Base-by-base conservation (phyloP, 2,329 filamentous ascomycete species). In the Alternaria sp. region DNA sequence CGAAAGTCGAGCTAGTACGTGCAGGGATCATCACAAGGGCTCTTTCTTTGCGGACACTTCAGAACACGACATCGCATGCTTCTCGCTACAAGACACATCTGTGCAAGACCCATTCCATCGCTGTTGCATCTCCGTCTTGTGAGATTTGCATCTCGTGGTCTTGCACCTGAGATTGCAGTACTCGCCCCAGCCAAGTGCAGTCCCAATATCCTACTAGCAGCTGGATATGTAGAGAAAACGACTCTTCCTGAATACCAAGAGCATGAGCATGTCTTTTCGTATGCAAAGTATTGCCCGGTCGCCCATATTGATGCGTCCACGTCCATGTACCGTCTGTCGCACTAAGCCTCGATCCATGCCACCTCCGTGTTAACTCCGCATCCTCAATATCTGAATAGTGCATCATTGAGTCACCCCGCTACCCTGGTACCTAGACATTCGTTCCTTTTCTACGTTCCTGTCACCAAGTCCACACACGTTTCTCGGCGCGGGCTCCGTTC, bases 351-450 rank as follows among this genome's bases (percentile, higher is more conserved):
- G 40, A 54, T 59, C 46, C 43, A 54, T 36, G 55, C 38, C 60
- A 60, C 60, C 57, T 66, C 63, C 59, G 46, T 57, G 57, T 36
- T 65, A 63, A 63, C 60, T 63, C 59, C 57, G 59, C 66, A 63
- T 55, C 46, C 36, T 55, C 53, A 57, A 57, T 57, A 43, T 56
- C 46, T 60, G 36, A 45, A 54, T 55, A 51, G 50, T 8, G 38
- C 55, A 41, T 40, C 46, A 52, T 62, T 68, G 66, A 68, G 57
- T 68, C 66, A 68, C 62, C 64, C 64, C 64, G 32, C 63, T 25
- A 38, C 46, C 16, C 18, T 40, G 1, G 9, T 51, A 11, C 28
- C 28, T 10, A 12, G 11, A 45, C 51, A 52, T 36, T 30, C 46
- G 36, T 46, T 62, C 51, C 51, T 41, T 45, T 43, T 25, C 40